phyloP scores from a whole-genome alignment of 805 yeast genomes.

The Metschnikowia lochheadii region DNA sequence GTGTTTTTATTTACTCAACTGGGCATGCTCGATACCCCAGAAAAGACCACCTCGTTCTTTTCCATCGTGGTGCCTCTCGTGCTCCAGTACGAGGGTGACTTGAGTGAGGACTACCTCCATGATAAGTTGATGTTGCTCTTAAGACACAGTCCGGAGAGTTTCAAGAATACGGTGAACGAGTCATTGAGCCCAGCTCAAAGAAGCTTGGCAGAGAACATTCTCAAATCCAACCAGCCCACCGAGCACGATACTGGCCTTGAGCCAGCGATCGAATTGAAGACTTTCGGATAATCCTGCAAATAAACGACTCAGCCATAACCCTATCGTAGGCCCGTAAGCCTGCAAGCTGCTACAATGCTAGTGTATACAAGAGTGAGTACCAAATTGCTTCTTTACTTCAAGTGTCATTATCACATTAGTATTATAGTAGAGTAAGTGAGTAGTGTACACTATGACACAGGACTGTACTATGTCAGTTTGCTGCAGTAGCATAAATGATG shows the following conservation, averaged over 20 bases:
- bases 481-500: too few species aligned
- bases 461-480: too few species aligned
- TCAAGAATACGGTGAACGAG: constrained; percentile 45
- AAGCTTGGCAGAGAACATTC: constrained; percentile 39
- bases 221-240: constrained; percentile 21
- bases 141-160: constrained; percentile 39
- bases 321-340: too few species aligned
- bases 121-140: constrained; percentile 47
- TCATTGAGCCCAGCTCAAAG: constrained; percentile 40
- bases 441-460: too few species aligned
- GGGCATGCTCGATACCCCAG: constrained; percentile 21
- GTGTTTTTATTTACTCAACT: constrained; percentile 43
- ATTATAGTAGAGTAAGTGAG: too few species aligned
- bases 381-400: too few species aligned
- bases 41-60: constrained; percentile 26
- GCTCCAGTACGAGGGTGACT: constrained; percentile 23
- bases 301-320: neutral
- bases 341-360: too few species aligned
- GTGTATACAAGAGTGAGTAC: too few species aligned
- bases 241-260: constrained; percentile 6
- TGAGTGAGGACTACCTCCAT: constrained; percentile 38
- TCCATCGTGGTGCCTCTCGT: constrained; percentile 36
- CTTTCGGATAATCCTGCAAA: constrained; percentile 31
- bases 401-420: too few species aligned
- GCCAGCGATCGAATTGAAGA: constrained; percentile 45